Percentiles rank a stretch among this genome's conserved stretches.
phyloP scores from a whole-genome alignment of 176 grass and related monocot species.

The Pharus latifolius region DNA sequence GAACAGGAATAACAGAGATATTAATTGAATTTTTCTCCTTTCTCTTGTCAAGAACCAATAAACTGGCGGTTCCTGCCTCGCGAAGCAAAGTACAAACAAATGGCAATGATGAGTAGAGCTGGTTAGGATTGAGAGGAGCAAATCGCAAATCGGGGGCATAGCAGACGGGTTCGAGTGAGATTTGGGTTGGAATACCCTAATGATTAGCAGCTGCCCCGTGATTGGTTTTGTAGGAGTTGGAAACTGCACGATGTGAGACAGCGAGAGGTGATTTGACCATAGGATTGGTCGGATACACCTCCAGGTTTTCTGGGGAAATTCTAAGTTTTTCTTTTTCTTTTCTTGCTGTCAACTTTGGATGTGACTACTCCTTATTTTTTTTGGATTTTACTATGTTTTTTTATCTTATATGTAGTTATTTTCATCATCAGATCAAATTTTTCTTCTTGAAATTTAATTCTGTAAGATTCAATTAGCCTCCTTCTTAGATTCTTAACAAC shows the following conservation, averaged over 20 bases:
- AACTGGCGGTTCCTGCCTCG: conserved; percentile 23
- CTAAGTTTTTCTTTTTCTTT: neutral
- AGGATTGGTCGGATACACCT: neutral
- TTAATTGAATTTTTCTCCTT: neutral
- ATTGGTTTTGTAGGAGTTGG: too few species aligned
- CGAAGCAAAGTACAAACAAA: conserved; percentile 39
- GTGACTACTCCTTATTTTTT: neutral
- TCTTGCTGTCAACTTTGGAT: neutral
- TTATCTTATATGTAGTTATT: too few species aligned
- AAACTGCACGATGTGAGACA: too few species aligned
- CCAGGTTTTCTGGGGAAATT: neutral
- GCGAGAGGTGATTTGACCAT: neutral
- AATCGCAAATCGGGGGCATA: neutral
- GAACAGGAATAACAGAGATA: neutral
- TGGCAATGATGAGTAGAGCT: neutral
- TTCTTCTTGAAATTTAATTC: too few species aligned
- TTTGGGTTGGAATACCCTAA: neutral
- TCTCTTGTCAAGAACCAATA: conserved; percentile 6
- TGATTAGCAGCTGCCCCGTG: too few species aligned
- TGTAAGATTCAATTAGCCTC: too few species aligned
- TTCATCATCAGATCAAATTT: too few species aligned
- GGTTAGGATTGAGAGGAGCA: conserved; percentile 12
- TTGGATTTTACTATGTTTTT: too few species aligned
- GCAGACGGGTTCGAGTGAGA: neutral
- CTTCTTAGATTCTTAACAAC: too few species aligned